phyloP scores from a whole-genome alignment of 441 rosid genomes.

The Raphanus hybrid region DNA sequence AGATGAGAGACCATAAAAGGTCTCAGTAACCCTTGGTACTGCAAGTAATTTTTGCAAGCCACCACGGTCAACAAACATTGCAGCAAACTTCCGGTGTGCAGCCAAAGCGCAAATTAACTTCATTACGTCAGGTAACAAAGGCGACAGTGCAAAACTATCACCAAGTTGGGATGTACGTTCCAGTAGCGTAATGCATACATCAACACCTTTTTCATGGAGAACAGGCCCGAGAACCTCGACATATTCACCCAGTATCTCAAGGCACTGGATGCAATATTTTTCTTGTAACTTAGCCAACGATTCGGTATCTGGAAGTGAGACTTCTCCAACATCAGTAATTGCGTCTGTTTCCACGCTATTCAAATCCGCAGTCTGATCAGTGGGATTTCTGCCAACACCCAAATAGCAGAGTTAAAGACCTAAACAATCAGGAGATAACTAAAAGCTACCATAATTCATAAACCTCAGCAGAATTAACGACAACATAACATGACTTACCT shows the following conservation, averaged over 20 bases:
- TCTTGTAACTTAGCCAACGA: conserved; percentile 82
- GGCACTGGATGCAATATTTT: conserved; percentile 93
- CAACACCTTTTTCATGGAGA: conserved; percentile 96
- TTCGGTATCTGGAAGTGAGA: conserved; percentile 75
- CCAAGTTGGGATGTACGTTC: conserved; percentile 64
- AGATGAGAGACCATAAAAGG: conserved; percentile 88
- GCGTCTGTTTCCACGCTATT: conserved; percentile 49
- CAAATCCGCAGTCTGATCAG: conserved; percentile 48
- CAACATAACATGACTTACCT: conserved; percentile 55
- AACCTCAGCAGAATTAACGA: conserved; percentile 19
- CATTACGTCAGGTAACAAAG: conserved; percentile 92
- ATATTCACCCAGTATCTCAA: conserved; percentile 90
- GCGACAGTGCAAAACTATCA: conserved; percentile 50
- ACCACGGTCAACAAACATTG: conserved; percentile 95
- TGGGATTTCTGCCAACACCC: conserved; percentile 60
- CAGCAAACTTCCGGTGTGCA: conserved; percentile 98
- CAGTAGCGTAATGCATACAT: conserved; percentile 84
- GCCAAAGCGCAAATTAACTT: conserved; percentile 98
- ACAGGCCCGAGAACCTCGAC: conserved; percentile 99
- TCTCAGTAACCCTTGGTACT: conserved; percentile 74
- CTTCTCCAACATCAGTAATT: conserved; percentile 64
- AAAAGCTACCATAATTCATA: conserved; percentile 26
- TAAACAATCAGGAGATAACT: conserved; percentile 17
- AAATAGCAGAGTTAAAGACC: conserved; percentile 38
- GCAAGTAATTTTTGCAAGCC: conserved; percentile 96